These are phyloP conservation scores for Cystofilobasidium macerans DNA, from an alignment of 768 basidiomycete genomes.

Conservation along the genomic window DNA sequence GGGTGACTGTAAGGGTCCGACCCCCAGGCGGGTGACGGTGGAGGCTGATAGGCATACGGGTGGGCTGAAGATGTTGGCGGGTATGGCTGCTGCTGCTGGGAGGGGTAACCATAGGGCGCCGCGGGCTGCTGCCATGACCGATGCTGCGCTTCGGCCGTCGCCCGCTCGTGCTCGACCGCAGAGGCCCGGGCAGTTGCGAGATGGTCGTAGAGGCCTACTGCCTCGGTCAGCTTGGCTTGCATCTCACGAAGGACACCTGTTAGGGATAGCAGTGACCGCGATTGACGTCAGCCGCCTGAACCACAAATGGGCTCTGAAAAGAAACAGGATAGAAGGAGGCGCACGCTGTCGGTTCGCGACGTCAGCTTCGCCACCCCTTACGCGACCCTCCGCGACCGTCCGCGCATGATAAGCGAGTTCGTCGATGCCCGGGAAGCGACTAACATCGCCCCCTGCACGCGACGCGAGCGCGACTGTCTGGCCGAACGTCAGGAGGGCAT, in stretches of 20 bases:
- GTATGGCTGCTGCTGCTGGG: constrained; percentile 31
- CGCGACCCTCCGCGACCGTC: constrained; percentile 56
- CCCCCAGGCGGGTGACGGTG: too few relatives aligned
- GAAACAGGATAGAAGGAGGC: constrained; percentile 39
- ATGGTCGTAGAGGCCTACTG: constrained; percentile 81
- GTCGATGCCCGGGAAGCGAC: constrained; percentile 69
- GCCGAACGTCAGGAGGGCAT: constrained; percentile 78
- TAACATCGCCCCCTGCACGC: constrained; percentile 66
- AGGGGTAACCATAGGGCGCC: constrained; percentile 22
- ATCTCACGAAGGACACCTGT: constrained; percentile 80
- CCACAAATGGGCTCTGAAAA: background rate
- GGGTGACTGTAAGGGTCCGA: too few relatives aligned
- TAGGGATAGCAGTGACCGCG: too few relatives aligned
- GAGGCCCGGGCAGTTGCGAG: constrained; percentile 68
- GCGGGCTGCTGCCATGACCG: background rate
- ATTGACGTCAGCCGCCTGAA: background rate
- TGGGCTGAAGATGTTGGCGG: constrained; percentile 23
- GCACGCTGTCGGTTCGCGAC: constrained; percentile 72
- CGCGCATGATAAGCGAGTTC: constrained; percentile 77
- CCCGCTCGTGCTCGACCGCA: constrained; percentile 31
- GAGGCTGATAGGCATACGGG: background rate
- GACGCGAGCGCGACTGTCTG: constrained; percentile 75
- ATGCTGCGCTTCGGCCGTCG: background rate
- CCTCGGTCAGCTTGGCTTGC: constrained; percentile 86
- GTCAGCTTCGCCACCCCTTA: constrained; percentile 74